Conservation (phyloP, 2,329 filamentous ascomycete genomes). For the Xylaria sp. region DNA sequence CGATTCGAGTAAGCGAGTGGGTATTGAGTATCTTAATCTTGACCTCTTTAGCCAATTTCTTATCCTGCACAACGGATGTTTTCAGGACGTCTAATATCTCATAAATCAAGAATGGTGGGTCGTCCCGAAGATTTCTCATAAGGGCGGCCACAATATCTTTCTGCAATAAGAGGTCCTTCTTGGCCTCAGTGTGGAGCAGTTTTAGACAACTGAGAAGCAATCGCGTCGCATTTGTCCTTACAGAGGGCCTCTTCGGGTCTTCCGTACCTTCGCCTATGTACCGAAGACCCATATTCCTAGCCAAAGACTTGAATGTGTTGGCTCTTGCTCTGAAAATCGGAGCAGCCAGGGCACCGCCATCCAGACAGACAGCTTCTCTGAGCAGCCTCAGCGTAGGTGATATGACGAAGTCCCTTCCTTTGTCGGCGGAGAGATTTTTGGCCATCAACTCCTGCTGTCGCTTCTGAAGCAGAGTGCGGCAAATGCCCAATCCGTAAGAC, state of each 20-base stretch:
- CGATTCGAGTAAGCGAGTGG: conserved; percentile 73
- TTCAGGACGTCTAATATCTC: conserved; percentile 77
- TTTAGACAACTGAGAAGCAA: conserved; percentile 82
- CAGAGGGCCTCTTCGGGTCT: conserved; percentile 73
- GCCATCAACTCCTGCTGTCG: conserved; percentile 81
- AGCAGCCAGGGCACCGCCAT: conserved; percentile 81
- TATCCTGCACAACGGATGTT: conserved; percentile 74
- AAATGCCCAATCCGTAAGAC: conserved; percentile 76
- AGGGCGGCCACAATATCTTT: conserved; percentile 71
- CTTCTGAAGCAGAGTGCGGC: conserved; percentile 80
- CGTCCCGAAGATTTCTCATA: conserved; percentile 77
- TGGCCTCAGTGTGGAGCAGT: conserved; percentile 76
- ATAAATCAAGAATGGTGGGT: conserved; percentile 74
- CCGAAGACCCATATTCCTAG: conserved; percentile 78
- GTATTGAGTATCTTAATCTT: conserved; percentile 81
- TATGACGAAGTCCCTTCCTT: conserved; percentile 85
- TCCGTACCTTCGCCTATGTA: conserved; percentile 63
- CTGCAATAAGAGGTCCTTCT: conserved; percentile 82
- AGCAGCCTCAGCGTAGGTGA: conserved; percentile 86
- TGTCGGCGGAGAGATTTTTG: conserved; percentile 77
- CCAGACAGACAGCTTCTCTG: conserved; percentile 82
- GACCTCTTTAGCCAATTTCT: conserved; percentile 70
- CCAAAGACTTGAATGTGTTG: conserved; percentile 79
- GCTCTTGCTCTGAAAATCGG: conserved; percentile 78
- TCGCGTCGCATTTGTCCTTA: conserved; percentile 81